Conservation (phyloP, 169 alveolate species). For the Plasmodium malariae region DNA sequence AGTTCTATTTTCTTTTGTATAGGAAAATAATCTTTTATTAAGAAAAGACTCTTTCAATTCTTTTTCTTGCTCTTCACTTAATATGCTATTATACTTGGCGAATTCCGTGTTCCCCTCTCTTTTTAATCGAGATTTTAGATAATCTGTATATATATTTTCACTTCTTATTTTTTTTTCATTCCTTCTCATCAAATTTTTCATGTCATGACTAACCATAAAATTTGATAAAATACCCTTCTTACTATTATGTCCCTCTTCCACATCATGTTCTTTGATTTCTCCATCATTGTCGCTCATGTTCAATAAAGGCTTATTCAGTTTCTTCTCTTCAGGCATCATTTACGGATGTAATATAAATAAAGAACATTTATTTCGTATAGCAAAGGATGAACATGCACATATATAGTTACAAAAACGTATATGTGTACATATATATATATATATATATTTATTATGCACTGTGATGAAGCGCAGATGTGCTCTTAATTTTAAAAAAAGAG, state of each 20-base stretch:
- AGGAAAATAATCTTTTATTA: conserved; percentile 20
- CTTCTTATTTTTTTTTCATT: conserved; percentile 36
- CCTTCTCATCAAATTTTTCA: conserved; percentile 44
- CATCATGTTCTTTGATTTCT: conserved; percentile 29
- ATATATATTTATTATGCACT: not conserved
- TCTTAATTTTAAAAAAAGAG: no score
- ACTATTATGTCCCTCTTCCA: conserved; percentile 5
- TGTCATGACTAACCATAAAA: conserved; percentile 12
- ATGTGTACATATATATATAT: not conserved
- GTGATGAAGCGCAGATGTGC: no score
- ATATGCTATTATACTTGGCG: conserved; percentile 13
- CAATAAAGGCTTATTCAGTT: conserved; percentile 45
- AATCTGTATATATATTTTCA: conserved; percentile 38
- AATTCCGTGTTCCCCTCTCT: conserved; percentile 23
- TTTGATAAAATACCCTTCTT: conserved; percentile 10
- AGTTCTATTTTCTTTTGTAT: conserved; percentile 18
- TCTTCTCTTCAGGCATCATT: conserved; percentile 59
- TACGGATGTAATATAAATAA: conserved; percentile 2
- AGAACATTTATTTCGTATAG: conserved; percentile 1
- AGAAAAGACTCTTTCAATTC: conserved; percentile 24
- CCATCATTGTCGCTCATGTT: conserved; percentile 43
- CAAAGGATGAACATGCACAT: not conserved
- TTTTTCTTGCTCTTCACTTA: conserved; percentile 27
- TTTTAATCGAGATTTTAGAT: conserved; percentile 52
- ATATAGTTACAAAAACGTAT: not conserved